These are phyloP conservation scores for Fomitopsis palustris DNA, from an alignment of 1,284 basidiomycete species.

Conservation along the genomic window DNA sequence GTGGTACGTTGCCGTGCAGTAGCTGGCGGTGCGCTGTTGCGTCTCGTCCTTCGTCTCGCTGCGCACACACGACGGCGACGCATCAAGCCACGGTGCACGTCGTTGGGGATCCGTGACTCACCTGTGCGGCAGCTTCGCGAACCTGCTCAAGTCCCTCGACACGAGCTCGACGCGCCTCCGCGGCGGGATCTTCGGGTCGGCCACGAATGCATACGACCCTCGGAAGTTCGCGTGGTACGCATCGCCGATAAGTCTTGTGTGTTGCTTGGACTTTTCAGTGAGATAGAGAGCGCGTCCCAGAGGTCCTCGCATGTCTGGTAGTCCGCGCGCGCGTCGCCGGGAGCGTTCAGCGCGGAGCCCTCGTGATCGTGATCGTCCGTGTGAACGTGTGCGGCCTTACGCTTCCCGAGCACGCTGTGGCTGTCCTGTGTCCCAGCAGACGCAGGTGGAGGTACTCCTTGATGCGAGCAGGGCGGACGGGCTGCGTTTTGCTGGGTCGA, in stretches of 20 bases:
- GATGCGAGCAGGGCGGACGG: background rate
- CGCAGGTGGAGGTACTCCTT: no score
- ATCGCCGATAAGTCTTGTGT: background rate
- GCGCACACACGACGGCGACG: background rate
- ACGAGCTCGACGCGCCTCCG: slow-evolving; percentile 11
- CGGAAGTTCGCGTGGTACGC: slow-evolving; percentile 10
- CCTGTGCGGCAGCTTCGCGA: slow-evolving; percentile 15
- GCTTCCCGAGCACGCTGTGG: background rate
- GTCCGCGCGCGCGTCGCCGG: slow-evolving; percentile 9
- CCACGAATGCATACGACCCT: slow-evolving; percentile 19
- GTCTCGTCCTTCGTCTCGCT: background rate
- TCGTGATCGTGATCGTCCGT: background rate
- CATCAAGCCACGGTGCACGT: background rate
- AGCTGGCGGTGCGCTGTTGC: background rate
- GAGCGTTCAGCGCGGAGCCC: background rate
- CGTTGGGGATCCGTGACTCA: slow-evolving; percentile 5
- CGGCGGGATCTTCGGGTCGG: slow-evolving; percentile 14
- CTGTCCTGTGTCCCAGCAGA: background rate
- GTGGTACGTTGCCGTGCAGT: slow-evolving; percentile 8
- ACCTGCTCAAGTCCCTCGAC: slow-evolving; percentile 9
- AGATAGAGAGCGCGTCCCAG: slow-evolving; percentile 5
- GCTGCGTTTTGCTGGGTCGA: background rate
- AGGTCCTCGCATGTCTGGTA: slow-evolving; percentile 10
- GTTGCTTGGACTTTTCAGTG: slow-evolving; percentile 6
- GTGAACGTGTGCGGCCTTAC: background rate